Percentiles rank a stretch among this genome's conserved stretches.
Evolutionary conservation across 192 early-diverging fungal genomes (phyloP).

Genomic region (Dissophora ornata): DNA sequence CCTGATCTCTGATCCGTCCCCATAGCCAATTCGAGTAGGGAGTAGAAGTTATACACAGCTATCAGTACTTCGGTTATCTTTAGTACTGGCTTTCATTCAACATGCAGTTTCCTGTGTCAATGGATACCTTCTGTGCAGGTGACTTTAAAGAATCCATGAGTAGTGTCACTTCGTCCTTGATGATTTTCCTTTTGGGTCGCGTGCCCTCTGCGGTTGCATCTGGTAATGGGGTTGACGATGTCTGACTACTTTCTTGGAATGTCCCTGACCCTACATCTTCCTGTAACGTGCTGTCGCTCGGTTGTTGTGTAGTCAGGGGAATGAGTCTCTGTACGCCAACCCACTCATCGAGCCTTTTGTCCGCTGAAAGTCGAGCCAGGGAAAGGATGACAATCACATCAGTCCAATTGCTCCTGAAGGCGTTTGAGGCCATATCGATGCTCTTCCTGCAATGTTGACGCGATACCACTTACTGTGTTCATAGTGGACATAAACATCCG

Average conservation of each 20-base stretch:
- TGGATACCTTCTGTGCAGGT: conserved; percentile 20
- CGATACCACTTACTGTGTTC: conserved; percentile 38
- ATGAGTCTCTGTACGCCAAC: conserved; percentile 30
- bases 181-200: conserved; percentile 28
- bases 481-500: conserved; percentile 48
- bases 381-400: too few species aligned
- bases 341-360: conserved; percentile 54
- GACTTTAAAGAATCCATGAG: conserved; percentile 22
- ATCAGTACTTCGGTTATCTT: too few species aligned
- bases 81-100: too few species aligned
- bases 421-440: background rate
- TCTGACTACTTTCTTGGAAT: background rate
- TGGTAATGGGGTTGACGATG: background rate
- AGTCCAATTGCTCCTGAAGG: background rate
- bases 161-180: conserved; percentile 28
- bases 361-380: conserved; percentile 14
- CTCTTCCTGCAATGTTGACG: background rate
- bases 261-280: background rate
- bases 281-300: background rate
- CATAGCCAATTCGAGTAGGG: too few species aligned
- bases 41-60: too few species aligned
- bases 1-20: conserved; percentile 4
- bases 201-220: background rate
- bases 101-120: background rate
- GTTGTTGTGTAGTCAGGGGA: background rate